Base-by-base conservation (phyloP, 108 stramenopile species). In the Cyclotella atomus region DNA sequence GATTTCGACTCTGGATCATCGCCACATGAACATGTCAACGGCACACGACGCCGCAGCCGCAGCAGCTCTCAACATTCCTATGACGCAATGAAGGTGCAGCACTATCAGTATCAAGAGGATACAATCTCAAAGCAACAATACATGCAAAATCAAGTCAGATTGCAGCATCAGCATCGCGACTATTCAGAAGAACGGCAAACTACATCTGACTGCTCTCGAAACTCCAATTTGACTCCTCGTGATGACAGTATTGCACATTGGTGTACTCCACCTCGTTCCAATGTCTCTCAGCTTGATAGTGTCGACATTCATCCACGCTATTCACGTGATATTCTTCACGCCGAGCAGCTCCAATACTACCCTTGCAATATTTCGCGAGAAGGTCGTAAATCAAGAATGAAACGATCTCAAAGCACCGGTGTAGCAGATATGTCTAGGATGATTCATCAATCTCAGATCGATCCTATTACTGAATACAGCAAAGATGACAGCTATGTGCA, bases 111-210 rank as follows among this genome's bases (percentile, higher is more conserved):
- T 23, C 52, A 53, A 53, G 52, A 53, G 52, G 52, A 24, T 23
- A n/a, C 21, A 23, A 53, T 23, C 1, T 23, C 10, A 5, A 1
- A 53, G 10, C 52, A 53, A n/a, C n/a, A 57, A 17, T 6, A 28
- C 56, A 28, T 28, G 16, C 27, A 7, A 27, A 30, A 59, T 15
- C 57, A 35, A 32, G 9, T 15, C 16, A 28, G 17, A 30, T 8
- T 12, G 7, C 57, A 32, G 16, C 29, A 34, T 2, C 29, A 35
- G 30, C 28, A 35, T 59, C 28, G 34, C 5, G 16, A 59, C 8
- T 35, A 59, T 59, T 59, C 57, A 59, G 57, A 59, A 59, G 57
- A 59, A 59, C 3, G 57, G 2, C 57, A 59, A 34, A 35, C 57
- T 14, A 59, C 57, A 2, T 59, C 57, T 15, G 57, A 35, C 2